Conservation (phyloP, 1,284 basidiomycete species). For the Apiotrichum siamense region DNA sequence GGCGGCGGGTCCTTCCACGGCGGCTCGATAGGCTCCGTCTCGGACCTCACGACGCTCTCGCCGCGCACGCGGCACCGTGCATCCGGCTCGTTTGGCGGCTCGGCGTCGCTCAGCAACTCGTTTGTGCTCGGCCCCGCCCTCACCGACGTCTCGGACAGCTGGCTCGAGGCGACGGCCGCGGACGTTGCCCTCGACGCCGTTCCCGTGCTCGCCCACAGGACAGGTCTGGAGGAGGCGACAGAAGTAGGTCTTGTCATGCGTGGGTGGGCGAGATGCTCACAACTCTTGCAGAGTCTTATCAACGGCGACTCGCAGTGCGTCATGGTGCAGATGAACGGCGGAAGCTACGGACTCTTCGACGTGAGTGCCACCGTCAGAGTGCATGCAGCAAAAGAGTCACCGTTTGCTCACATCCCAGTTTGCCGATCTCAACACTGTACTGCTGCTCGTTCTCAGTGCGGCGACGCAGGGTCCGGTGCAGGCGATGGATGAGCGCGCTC, state of each 20-base stretch:
- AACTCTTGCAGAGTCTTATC: conserved; percentile 20
- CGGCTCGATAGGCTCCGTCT: conserved; percentile 18
- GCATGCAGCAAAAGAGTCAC: background rate
- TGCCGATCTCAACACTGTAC: conserved; percentile 36
- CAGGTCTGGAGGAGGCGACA: conserved; percentile 33
- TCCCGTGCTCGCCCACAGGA: conserved; percentile 12
- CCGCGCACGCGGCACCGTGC: conserved; percentile 6
- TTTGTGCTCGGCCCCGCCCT: conserved; percentile 12
- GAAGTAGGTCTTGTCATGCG: conserved; percentile 18
- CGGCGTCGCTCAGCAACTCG: conserved; percentile 10
- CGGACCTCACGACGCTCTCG: conserved; percentile 12
- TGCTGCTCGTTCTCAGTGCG: conserved; percentile 32
- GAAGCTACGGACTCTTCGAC: conserved; percentile 31
- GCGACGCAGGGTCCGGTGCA: conserved; percentile 10
- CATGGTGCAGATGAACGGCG: conserved; percentile 21
- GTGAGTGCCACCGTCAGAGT: conserved; percentile 15
- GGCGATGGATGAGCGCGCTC: conserved; percentile 16
- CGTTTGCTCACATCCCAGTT: conserved; percentile 15
- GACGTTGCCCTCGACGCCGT: conserved; percentile 5
- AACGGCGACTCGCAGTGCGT: conserved; percentile 18
- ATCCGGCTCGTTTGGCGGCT: conserved; percentile 9
- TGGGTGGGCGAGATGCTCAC: background rate
- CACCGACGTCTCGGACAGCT: conserved; percentile 17
- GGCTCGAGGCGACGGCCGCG: conserved; percentile 22
- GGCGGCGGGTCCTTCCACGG: conserved; percentile 5